These are phyloP conservation scores for Arctium lappa DNA, from an alignment of 129 eudicot species.

Conservation along the genomic window DNA sequence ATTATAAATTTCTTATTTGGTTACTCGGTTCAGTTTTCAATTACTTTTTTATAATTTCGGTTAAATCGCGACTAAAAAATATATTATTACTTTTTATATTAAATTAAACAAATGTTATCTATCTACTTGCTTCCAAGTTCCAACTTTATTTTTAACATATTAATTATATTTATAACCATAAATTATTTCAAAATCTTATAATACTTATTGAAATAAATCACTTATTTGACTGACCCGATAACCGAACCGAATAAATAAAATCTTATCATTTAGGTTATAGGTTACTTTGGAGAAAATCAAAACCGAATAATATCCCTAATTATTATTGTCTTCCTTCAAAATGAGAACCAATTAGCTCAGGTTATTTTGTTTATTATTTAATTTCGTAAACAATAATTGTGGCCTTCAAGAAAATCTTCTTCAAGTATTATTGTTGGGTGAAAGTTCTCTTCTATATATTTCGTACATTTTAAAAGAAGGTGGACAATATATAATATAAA, in stretches of 20 bases:
- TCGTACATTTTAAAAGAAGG: neutral
- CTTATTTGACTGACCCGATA: neutral
- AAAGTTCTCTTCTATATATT: neutral
- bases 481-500: neutral
- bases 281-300: neutral
- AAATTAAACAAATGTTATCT: too few species aligned
- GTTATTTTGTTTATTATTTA: neutral
- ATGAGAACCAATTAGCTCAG: neutral
- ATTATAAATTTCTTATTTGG: too few species aligned
- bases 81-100: too few species aligned
- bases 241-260: neutral
- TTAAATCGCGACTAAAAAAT: too few species aligned
- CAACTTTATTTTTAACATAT: too few species aligned
- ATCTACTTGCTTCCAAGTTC: too few species aligned
- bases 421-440: neutral
- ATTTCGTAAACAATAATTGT: neutral
- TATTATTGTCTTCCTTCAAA: neutral
- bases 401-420: neutral
- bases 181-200: too few species aligned
- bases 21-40: too few species aligned
- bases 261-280: too few species aligned
- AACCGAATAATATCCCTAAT: too few species aligned
- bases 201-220: neutral
- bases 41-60: neutral
- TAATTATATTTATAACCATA: too few species aligned